Conservation (phyloP, 2,329 filamentous ascomycete species). For the Chaetothyriales sp. region DNA sequence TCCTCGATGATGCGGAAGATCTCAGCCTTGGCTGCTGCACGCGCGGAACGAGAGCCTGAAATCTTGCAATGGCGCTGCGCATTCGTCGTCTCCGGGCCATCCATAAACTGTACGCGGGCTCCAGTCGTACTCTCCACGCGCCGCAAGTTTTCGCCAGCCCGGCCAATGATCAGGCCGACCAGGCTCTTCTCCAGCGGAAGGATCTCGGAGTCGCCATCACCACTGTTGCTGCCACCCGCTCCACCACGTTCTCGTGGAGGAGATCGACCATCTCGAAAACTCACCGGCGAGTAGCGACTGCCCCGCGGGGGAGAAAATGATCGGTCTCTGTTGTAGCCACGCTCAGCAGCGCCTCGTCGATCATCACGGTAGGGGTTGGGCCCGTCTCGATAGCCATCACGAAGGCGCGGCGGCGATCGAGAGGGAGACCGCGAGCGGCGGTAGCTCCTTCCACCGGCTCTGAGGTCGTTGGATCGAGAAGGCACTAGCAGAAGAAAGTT, state of each 20-base stretch:
- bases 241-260: conserved; percentile 27
- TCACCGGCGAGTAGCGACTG: conserved; percentile 29
- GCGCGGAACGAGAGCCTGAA: conserved; percentile 54
- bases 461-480: conserved; percentile 8
- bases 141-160: conserved; percentile 75
- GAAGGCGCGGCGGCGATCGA: conserved; percentile 52
- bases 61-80: conserved; percentile 74
- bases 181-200: conserved; percentile 76
- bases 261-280: conserved; percentile 38
- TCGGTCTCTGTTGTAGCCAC: conserved; percentile 50
- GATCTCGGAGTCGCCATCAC: conserved; percentile 60
- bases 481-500: background rate
- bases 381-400: conserved; percentile 58
- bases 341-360: conserved; percentile 44
- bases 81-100: conserved; percentile 55
- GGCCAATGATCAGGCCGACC: conserved; percentile 79
- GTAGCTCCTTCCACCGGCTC: conserved; percentile 37
- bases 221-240: conserved; percentile 19
- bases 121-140: conserved; percentile 70
- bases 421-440: conserved; percentile 50
- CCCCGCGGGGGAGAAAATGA: conserved; percentile 54
- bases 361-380: conserved; percentile 78
- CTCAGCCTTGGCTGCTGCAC: conserved; percentile 63
- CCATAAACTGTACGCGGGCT: conserved; percentile 77
- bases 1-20: conserved; percentile 83